A percentile compares a stretch with the other conserved stretches of the same genome.
These are phyloP conservation scores for Parascedosporium putredinis DNA, from an alignment of 2,329 filamentous ascomycete species.

Conservation along the genomic window DNA sequence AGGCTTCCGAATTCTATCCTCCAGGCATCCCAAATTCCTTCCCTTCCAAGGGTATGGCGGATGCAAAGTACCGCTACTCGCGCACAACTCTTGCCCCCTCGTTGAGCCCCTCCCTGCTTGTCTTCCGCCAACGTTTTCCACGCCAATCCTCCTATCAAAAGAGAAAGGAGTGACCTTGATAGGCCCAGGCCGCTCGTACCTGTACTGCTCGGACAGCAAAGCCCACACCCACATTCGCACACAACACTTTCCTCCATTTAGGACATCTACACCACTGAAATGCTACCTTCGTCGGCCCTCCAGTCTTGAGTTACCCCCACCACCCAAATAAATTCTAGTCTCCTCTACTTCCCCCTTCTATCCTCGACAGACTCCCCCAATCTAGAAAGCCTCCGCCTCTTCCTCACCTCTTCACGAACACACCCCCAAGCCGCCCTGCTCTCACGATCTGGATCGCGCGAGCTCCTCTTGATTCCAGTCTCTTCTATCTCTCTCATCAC, in stretches of 20 bases:
- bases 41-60: background rate
- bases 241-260: conserved; percentile 2
- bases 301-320: conserved; percentile 9
- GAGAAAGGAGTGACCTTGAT: background rate
- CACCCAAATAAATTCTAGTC: conserved; percentile 10
- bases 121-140: background rate
- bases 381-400: conserved; percentile 9
- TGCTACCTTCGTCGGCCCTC: conserved; percentile 8
- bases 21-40: background rate
- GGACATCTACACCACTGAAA: conserved; percentile 7
- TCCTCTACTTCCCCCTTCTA: conserved; percentile 15
- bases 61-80: background rate
- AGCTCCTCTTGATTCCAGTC: conserved; percentile 12
- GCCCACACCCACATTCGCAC: conserved; percentile 2
- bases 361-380: conserved; percentile 11
- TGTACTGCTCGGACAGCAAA: background rate
- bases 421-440: conserved; percentile 6
- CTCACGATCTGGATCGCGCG: conserved; percentile 15
- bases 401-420: conserved; percentile 8
- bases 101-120: background rate
- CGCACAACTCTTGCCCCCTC: background rate
- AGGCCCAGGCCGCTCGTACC: background rate
- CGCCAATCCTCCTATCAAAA: background rate
- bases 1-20: conserved; percentile 5
- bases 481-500: conserved; percentile 9